Conservation (phyloP, 2,329 filamentous ascomycete species). For the Talaromyces islandicus region DNA sequence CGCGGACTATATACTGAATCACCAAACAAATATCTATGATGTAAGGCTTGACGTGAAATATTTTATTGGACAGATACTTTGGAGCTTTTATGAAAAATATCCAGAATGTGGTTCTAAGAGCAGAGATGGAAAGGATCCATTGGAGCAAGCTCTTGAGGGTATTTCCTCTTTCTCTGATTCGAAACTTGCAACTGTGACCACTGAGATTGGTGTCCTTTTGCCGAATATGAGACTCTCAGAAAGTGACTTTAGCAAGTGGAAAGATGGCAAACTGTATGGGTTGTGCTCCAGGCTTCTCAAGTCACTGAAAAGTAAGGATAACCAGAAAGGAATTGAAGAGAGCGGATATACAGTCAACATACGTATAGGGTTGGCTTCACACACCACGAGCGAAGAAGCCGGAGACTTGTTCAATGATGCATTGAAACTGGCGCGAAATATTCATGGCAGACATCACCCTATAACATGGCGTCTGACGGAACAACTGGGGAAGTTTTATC, state of each 20-base stretch:
- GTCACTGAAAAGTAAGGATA: not conserved
- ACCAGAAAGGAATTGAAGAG: not conserved
- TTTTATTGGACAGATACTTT: conserved; percentile 5
- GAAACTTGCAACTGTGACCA: not conserved
- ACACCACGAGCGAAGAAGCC: not conserved
- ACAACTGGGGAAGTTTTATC: not conserved
- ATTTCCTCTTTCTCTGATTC: conserved; percentile 1
- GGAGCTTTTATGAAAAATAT: conserved; percentile 6
- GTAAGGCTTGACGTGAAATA: not conserved
- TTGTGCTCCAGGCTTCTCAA: not conserved
- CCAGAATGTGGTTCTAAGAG: not conserved
- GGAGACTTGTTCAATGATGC: not conserved
- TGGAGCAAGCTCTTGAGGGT: not conserved
- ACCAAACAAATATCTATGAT: not conserved
- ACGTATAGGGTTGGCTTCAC: not conserved
- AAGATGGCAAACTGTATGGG: not conserved
- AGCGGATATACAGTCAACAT: not conserved
- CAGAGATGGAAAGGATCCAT: not conserved
- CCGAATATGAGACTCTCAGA: not conserved
- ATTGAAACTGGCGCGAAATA: not conserved
- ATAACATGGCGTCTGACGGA: conserved; percentile 4
- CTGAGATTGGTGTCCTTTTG: not conserved
- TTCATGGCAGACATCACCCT: conserved; percentile 1
- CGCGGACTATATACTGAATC: conserved; percentile 1
- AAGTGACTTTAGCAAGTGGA: not conserved